Conservation (phyloP, 805 yeast genomes). For the Cyberlindnera maclurae region DNA sequence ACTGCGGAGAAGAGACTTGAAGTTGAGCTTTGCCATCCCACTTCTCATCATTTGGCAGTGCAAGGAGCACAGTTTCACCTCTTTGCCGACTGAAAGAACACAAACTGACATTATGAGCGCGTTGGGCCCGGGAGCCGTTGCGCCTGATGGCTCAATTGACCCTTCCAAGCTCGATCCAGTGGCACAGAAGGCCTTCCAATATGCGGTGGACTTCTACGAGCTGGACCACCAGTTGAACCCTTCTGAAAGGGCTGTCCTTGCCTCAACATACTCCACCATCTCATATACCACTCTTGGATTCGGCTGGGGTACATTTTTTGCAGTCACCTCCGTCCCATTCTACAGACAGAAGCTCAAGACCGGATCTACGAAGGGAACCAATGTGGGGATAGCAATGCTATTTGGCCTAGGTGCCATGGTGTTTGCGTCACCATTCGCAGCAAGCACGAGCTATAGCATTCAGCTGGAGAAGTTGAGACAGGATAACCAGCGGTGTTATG, state of each 20-base stretch:
- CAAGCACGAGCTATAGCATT: constrained; percentile 25
- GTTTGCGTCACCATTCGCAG: constrained; percentile 26
- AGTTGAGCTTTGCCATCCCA: too few species aligned
- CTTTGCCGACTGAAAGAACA: neutral
- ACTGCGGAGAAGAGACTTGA: too few species aligned
- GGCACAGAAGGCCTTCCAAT: constrained; percentile 29
- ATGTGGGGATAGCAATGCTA: constrained; percentile 34
- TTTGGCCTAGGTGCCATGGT: constrained; percentile 36
- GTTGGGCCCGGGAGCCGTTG: constrained; percentile 2
- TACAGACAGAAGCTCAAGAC: constrained; percentile 28
- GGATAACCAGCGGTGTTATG: constrained; percentile 28
- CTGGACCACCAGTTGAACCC: constrained; percentile 36
- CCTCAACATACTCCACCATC: constrained; percentile 31
- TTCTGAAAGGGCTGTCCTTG: constrained; percentile 35
- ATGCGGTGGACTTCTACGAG: constrained; percentile 43
- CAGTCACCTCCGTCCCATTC: constrained; percentile 39
- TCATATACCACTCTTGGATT: constrained; percentile 28
- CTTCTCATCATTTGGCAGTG: too few species aligned
- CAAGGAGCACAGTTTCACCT: too few species aligned
- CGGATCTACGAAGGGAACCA: constrained; percentile 29
- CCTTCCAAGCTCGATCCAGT: constrained; percentile 10
- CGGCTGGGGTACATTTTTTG: constrained; percentile 36
- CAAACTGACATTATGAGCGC: neutral
- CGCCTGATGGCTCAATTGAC: constrained; percentile 7
- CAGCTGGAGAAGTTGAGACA: constrained; percentile 26